Evolutionary conservation across 176 grass and related monocot species (phyloP).

Genomic region (Oropetium thomaeum): DNA sequence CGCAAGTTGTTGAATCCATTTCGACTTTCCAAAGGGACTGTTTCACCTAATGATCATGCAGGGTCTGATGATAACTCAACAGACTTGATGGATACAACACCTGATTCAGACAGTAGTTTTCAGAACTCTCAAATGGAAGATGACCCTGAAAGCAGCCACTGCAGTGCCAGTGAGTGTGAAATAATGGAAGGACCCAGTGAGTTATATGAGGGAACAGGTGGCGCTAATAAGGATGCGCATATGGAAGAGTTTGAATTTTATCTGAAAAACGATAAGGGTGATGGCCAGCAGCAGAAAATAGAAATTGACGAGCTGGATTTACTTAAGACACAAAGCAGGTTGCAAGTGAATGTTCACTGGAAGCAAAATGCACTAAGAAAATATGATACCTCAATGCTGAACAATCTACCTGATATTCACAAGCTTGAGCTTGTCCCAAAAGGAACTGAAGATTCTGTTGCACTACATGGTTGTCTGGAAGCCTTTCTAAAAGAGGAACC

Average conservation of each 20-base stretch:
- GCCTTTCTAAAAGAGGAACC: constrained; percentile 90
- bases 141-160: constrained; percentile 22
- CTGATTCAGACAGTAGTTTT: constrained; percentile 30
- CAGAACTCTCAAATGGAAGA: constrained; percentile 24
- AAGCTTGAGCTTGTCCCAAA: constrained; percentile 60
- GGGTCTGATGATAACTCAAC: constrained; percentile 17
- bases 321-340: constrained; percentile 40
- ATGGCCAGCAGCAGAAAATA: constrained; percentile 54
- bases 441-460: constrained; percentile 64
- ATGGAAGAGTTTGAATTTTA: constrained; percentile 52
- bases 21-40: constrained; percentile 33
- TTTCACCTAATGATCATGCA: constrained; percentile 36
- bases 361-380: constrained; percentile 19
- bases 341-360: constrained; percentile 72
- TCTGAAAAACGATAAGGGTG: constrained; percentile 60
- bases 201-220: not conserved
- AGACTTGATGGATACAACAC: constrained; percentile 33
- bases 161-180: constrained; percentile 30
- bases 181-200: constrained; percentile 3
- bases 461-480: constrained; percentile 77
- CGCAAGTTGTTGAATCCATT: constrained; percentile 73
- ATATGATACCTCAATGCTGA: constrained; percentile 49
- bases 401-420: constrained; percentile 66
- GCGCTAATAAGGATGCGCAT: constrained; percentile 21
- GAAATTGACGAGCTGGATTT: constrained; percentile 50